A percentile compares a stretch with the other conserved stretches of the same genome.
phyloP scores from a whole-genome alignment of 2,329 filamentous ascomycete species.

The Talaromyces sp. region DNA sequence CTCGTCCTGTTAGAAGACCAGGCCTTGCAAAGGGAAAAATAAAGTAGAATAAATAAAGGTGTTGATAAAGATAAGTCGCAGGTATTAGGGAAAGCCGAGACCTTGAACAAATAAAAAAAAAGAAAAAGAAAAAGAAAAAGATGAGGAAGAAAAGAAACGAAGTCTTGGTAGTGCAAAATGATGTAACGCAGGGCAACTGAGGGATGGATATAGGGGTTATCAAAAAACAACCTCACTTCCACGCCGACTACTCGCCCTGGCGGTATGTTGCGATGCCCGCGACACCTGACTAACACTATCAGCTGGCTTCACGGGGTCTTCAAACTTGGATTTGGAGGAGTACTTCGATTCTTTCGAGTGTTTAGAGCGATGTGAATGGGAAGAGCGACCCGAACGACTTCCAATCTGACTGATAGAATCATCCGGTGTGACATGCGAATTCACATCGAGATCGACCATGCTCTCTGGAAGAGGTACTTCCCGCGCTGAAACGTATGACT shows the following conservation, averaged over 20 bases:
- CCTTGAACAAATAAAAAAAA: too few relatives aligned
- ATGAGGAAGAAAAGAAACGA: background rate
- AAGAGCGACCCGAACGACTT: conserved; percentile 27
- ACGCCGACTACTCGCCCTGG: conserved; percentile 36
- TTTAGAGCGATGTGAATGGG: conserved; percentile 30
- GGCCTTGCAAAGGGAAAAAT: too few relatives aligned
- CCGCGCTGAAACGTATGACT: conserved; percentile 25
- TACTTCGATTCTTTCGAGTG: conserved; percentile 34
- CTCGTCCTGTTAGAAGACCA: too few relatives aligned
- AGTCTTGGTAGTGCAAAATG: too few relatives aligned
- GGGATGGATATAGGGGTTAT: too few relatives aligned
- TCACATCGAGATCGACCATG: conserved; percentile 36
- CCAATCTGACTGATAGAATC: conserved; percentile 76
- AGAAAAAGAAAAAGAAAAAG: background rate
- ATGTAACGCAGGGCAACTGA: too few relatives aligned
- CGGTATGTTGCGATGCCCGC: conserved; percentile 34
- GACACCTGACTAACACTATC: conserved; percentile 47
- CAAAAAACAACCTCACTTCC: conserved; percentile 29
- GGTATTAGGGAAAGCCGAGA: too few relatives aligned
- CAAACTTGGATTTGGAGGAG: conserved; percentile 39
- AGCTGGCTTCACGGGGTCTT: conserved; percentile 41
- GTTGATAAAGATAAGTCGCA: too few relatives aligned
- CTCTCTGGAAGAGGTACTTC: conserved; percentile 35
- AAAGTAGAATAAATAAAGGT: too few relatives aligned
- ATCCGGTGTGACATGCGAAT: conserved; percentile 69